These are phyloP conservation scores for Trypanosoma cruzi DNA, from an alignment of 208 protist genomes.

Conservation along the genomic window DNA sequence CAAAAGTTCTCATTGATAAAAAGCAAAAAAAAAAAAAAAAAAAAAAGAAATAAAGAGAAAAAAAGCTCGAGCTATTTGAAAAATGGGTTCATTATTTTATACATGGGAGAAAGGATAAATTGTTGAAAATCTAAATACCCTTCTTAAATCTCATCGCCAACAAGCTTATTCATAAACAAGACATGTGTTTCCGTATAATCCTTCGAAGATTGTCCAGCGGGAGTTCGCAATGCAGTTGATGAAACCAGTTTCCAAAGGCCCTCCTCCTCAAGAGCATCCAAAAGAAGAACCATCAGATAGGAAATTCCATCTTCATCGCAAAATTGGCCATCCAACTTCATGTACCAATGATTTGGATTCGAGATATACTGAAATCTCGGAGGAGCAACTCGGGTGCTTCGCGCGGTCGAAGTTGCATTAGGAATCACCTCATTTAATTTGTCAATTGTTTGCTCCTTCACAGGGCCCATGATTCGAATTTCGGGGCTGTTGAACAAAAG, in stretches of 20 bases:
- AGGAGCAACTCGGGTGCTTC: conserved; percentile 54
- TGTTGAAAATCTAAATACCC: conserved; percentile 7
- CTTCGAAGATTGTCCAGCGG: conserved; percentile 54
- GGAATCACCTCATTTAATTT: conserved; percentile 84
- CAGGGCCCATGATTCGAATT: conserved; percentile 80
- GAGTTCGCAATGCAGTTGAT: conserved; percentile 49
- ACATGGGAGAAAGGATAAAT: conserved; percentile 16
- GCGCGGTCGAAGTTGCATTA: conserved; percentile 72
- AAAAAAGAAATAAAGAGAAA: conserved; percentile 11
- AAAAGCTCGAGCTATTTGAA: conserved; percentile 9
- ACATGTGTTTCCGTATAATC: conserved; percentile 75
- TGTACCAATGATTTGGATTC: conserved; percentile 84
- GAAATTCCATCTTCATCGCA: conserved; percentile 84
- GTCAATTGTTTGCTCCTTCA: conserved; percentile 88
- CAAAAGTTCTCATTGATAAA: not conserved
- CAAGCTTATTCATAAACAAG: conserved; percentile 76
- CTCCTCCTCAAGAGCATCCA: conserved; percentile 89
- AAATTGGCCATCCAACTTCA: conserved; percentile 81
- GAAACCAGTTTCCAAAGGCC: conserved; percentile 85
- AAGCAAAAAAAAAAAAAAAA: conserved; percentile 27
- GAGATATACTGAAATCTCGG: conserved; percentile 77
- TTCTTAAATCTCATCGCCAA: conserved; percentile 39
- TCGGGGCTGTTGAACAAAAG: conserved; percentile 87
- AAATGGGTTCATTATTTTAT: not conserved
- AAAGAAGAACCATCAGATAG: conserved; percentile 75